Evolutionary conservation across 495 filamentous ascomycete species (phyloP).

Genomic region (Xylaria cubensis): DNA sequence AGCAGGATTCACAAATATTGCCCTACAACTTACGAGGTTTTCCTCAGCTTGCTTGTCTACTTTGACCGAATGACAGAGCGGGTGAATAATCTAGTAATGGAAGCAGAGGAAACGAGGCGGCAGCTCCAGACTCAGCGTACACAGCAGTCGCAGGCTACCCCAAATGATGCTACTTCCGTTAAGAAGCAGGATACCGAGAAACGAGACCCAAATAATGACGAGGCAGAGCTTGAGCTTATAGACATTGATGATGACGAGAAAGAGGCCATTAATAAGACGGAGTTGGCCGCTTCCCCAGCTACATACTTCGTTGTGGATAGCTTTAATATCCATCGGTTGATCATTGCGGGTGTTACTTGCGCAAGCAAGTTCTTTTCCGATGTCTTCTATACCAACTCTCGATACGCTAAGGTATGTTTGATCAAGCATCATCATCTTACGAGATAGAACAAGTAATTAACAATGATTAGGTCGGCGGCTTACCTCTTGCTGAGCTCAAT

Average conservation of each 20-base stretch:
- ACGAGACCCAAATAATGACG: slow-evolving; percentile 44
- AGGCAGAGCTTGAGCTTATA: slow-evolving; percentile 47
- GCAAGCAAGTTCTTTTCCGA: slow-evolving; percentile 99
- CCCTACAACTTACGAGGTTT: slow-evolving; percentile 98
- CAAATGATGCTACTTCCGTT: not conserved
- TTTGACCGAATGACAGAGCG: slow-evolving; percentile 99
- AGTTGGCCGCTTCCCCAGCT: slow-evolving; percentile 54
- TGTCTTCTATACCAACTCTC: slow-evolving; percentile 98
- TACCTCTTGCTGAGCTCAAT: slow-evolving; percentile 96
- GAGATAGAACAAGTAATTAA: slow-evolving; percentile 7
- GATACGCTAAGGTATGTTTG: slow-evolving; percentile 91
- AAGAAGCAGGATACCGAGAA: slow-evolving; percentile 37
- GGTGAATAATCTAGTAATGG: slow-evolving; percentile 71
- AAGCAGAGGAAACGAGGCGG: slow-evolving; percentile 49
- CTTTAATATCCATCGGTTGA: slow-evolving; percentile 97
- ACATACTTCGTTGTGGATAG: slow-evolving; percentile 96
- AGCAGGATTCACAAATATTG: slow-evolving; percentile 99
- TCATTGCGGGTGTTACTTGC: slow-evolving; percentile 97
- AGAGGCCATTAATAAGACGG: slow-evolving; percentile 27
- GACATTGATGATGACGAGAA: slow-evolving; percentile 47
- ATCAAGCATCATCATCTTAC: slow-evolving; percentile 4
- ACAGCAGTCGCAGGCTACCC: slow-evolving; percentile 28
- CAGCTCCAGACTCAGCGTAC: slow-evolving; percentile 30
- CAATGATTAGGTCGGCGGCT: slow-evolving; percentile 79
- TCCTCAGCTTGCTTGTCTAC: slow-evolving; percentile 92